Conservation (phyloP, 768 basidiomycete species). For the Mycena haematopus region DNA sequence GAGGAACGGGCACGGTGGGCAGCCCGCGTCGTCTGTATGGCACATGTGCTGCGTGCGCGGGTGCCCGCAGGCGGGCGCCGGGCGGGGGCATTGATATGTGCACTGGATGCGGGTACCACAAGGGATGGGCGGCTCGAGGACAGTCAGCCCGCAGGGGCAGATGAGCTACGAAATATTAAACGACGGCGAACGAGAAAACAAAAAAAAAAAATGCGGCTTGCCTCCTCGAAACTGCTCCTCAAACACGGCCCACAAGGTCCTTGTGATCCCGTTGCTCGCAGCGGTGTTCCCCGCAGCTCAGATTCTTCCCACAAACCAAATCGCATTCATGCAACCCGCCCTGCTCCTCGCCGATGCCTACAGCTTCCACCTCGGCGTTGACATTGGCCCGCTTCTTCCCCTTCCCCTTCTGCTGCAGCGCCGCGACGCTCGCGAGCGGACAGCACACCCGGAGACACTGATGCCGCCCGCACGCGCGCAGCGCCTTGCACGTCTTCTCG, state of each 20-base stretch:
- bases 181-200: slow-evolving; percentile 1
- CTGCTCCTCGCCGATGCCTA: slow-evolving; percentile 59
- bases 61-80: slow-evolving; percentile 82
- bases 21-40: slow-evolving; percentile 71
- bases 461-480: slow-evolving; percentile 87
- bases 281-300: slow-evolving; percentile 78
- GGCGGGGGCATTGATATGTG: slow-evolving; percentile 75
- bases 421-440: slow-evolving; percentile 74
- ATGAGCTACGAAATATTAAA: slow-evolving; percentile 53
- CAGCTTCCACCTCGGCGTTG: slow-evolving; percentile 28
- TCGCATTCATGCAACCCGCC: slow-evolving; percentile 86
- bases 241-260: slow-evolving; percentile 82
- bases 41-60: slow-evolving; percentile 78
- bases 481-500: slow-evolving; percentile 76
- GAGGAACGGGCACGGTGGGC: slow-evolving; percentile 89
- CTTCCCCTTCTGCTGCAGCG: slow-evolving; percentile 58
- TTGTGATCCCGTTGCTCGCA: slow-evolving; percentile 86
- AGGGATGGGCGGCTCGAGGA: slow-evolving; percentile 86
- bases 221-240: slow-evolving; percentile 92
- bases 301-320: slow-evolving; percentile 73
- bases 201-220: slow-evolving; percentile 36
- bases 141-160: slow-evolving; percentile 86
- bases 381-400: slow-evolving; percentile 59
- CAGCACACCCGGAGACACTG: slow-evolving; percentile 88
- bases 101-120: slow-evolving; percentile 87